Evolutionary conservation across 2,329 filamentous ascomycete species (phyloP).

Genomic region (Neofusicoccum ribis): DNA sequence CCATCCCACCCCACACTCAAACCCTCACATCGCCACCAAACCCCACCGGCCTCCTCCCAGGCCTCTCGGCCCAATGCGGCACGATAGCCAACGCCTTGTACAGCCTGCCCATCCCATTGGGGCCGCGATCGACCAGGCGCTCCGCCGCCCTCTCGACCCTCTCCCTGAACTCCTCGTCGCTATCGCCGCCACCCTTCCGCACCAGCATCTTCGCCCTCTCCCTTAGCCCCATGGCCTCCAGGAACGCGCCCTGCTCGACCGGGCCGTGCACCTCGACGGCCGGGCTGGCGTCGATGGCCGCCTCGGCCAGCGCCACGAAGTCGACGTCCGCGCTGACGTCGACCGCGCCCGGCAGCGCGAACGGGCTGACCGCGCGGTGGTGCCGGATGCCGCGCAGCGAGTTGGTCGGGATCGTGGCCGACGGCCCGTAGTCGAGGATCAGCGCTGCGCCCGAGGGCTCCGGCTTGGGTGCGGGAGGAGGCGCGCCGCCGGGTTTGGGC

Average conservation of each 20-base stretch:
- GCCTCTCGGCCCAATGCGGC: slow-evolving; percentile 63
- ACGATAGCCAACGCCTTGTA: slow-evolving; percentile 93
- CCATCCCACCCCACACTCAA: neutral
- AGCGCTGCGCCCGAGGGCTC: slow-evolving; percentile 78
- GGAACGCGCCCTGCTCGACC: slow-evolving; percentile 78
- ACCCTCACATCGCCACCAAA: slow-evolving; percentile 71
- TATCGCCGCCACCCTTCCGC: slow-evolving; percentile 32
- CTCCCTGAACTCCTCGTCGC: slow-evolving; percentile 43
- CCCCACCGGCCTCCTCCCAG: slow-evolving; percentile 76
- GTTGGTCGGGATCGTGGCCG: slow-evolving; percentile 77
- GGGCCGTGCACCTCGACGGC: slow-evolving; percentile 92
- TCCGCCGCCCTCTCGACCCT: slow-evolving; percentile 74
- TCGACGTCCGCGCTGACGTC: slow-evolving; percentile 94
- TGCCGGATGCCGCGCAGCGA: slow-evolving; percentile 84
- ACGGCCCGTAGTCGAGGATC: slow-evolving; percentile 92
- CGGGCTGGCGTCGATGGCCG: slow-evolving; percentile 71
- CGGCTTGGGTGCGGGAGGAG: no score
- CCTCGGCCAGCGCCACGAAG: slow-evolving; percentile 82
- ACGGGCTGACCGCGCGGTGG: slow-evolving; percentile 76
- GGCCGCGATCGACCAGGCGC: slow-evolving; percentile 78
- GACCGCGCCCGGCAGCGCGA: slow-evolving; percentile 75
- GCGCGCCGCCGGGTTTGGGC: slow-evolving; percentile 25
- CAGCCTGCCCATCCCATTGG: slow-evolving; percentile 86
- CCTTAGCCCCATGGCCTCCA: slow-evolving; percentile 78
- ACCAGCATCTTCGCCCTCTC: slow-evolving; percentile 72